phyloP scores from a whole-genome alignment of 495 filamentous ascomycete species.

The Podospora anserina region DNA sequence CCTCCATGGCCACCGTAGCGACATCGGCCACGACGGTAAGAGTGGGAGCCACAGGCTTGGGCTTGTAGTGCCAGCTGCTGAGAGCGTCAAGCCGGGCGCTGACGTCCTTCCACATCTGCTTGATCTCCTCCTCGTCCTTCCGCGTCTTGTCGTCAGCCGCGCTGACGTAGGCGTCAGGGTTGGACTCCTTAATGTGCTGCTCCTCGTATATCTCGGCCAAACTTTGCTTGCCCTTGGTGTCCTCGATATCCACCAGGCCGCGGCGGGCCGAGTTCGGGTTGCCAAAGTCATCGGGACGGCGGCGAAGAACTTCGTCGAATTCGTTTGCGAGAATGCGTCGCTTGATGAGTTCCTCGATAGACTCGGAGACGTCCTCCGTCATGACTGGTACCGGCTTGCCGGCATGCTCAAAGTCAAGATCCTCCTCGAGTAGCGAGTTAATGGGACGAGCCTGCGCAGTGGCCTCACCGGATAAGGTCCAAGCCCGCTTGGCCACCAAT shows the following conservation, averaged over 20 bases:
- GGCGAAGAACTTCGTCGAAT: slow-evolving; percentile 86
- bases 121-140: slow-evolving; percentile 83
- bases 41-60: slow-evolving; percentile 70
- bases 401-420: slow-evolving; percentile 92
- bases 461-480: slow-evolving; percentile 88
- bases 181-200: slow-evolving; percentile 74
- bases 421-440: slow-evolving; percentile 91
- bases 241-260: slow-evolving; percentile 75
- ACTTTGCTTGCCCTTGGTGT: slow-evolving; percentile 79
- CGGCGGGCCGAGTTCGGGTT: slow-evolving; percentile 54
- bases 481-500: slow-evolving; percentile 85
- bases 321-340: slow-evolving; percentile 84
- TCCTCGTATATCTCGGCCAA: slow-evolving; percentile 93
- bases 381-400: slow-evolving; percentile 94
- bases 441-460: slow-evolving; percentile 74
- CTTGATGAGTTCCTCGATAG: slow-evolving; percentile 92
- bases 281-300: slow-evolving; percentile 68
- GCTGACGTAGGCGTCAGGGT: slow-evolving; percentile 77
- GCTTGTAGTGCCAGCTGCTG: slow-evolving; percentile 93
- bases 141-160: slow-evolving; percentile 74
- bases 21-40: slow-evolving; percentile 87
- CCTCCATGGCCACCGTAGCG: slow-evolving; percentile 88
- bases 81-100: slow-evolving; percentile 79
- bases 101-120: slow-evolving; percentile 77
- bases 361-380: slow-evolving; percentile 88